Conservation (phyloP, 1,284 basidiomycete genomes). For the Taiwanofungus camphoratus region DNA sequence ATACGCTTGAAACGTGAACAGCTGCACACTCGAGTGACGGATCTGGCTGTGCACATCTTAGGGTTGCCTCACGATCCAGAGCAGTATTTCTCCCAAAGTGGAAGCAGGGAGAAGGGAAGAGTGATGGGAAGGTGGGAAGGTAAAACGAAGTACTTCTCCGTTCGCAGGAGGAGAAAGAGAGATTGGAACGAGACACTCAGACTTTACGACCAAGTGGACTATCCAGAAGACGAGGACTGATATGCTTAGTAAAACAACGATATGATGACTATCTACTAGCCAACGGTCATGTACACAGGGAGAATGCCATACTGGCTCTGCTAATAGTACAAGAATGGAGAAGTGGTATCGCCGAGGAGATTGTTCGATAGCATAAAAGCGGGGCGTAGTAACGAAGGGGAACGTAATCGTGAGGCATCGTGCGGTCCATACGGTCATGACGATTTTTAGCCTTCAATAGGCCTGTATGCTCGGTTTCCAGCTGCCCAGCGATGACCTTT, state of each 20-base stretch:
- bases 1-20: slow-evolving; percentile 49
- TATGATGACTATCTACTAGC: no score
- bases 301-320: no score
- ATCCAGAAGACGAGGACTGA: slow-evolving; percentile 44
- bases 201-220: slow-evolving; percentile 75
- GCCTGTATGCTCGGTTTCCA: slow-evolving; percentile 61
- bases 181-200: slow-evolving; percentile 85
- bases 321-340: no score
- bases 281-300: no score
- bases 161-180: slow-evolving; percentile 70
- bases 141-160: slow-evolving; percentile 69
- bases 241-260: no score
- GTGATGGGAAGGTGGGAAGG: slow-evolving; percentile 62
- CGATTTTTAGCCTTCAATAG: slow-evolving; percentile 35
- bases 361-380: no score
- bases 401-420: no score
- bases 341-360: no score
- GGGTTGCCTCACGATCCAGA: slow-evolving; percentile 68
- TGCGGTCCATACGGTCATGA: no score
- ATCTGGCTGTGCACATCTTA: slow-evolving; percentile 53
- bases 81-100: slow-evolving; percentile 48
- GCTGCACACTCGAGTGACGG: slow-evolving; percentile 58
- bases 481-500: slow-evolving; percentile 70
- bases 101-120: slow-evolving; percentile 63
- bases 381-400: no score